Base-by-base conservation (phyloP, 169 alveolate species). In the Cryptosporidium tyzzeri region DNA sequence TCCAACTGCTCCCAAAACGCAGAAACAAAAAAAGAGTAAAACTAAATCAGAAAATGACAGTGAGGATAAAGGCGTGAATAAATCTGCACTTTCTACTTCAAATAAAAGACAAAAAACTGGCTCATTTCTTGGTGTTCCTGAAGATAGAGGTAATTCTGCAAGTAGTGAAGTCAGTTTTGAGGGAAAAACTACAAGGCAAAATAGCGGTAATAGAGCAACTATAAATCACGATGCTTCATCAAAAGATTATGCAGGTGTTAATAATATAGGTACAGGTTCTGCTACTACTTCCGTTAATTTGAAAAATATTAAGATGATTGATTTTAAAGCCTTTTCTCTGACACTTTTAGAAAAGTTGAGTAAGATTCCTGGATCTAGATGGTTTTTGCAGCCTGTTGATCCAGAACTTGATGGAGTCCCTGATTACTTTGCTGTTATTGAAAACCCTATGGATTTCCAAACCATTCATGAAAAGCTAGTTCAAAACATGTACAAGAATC, bases 321-420 rank as follows among this genome's bases (percentile, higher is more conserved):
- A 80, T 50, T 80, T 80, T 18, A 80, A 80, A 23, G 16, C 51
- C 23, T 80, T 59, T 65, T 80, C 69, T 35, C 44, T 80, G 21
- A 39, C 41, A 18, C 48, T 93, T 51, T 69, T 93, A 45, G 93
- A 94, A 73, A 92, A 93, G 69, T 71, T 94, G 45, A 91, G 93
- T 58, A 87, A 86, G 69, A 71, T 69, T 58, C 73, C 92, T 33
- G 92, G 84, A 8, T 71, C 94, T 33, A 85, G 92, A 29, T 94
- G 96, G 96, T 97, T 97, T 75, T 93, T 95, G 85, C 94, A 95
- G 31, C 98, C 98, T 14, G 96, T 97, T 26, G 98, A 97, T 84
- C 97, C 98, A 21, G 97, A 95, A 44, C 85, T 94, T 70, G 97
- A 95, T 85, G 97, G 96, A 84, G 94, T 94, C 33, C 97, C 96